Percentiles rank a stretch among this genome's conserved stretches.
Evolutionary conservation across 345 rosid species (phyloP).

Genomic region (Camelina laxa): DNA sequence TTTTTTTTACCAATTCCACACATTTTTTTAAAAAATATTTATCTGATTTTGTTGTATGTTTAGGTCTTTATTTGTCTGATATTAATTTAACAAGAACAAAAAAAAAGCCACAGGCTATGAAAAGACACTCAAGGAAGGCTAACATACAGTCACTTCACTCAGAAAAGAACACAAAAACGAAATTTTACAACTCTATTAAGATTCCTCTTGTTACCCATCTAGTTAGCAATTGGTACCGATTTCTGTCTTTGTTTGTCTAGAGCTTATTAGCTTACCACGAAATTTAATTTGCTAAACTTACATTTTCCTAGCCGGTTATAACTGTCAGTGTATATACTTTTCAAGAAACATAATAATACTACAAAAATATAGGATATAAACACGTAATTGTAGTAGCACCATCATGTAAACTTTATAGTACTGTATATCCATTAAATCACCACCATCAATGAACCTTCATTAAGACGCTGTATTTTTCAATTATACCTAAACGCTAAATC

Average conservation of each 20-base stretch:
- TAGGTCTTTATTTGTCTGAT: background rate
- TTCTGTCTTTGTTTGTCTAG: slow-evolving; percentile 6
- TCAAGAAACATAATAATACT: background rate
- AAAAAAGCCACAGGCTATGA: slow-evolving; percentile 16
- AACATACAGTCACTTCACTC: slow-evolving; percentile 39
- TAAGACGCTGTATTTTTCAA: slow-evolving; percentile 31
- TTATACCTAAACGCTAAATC: slow-evolving; percentile 20
- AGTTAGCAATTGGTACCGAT: slow-evolving; percentile 32
- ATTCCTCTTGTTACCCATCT: slow-evolving; percentile 39
- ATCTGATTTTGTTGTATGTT: slow-evolving; percentile 21
- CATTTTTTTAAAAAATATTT: background rate
- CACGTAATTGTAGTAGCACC: slow-evolving; percentile 18
- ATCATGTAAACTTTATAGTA: slow-evolving; percentile 3
- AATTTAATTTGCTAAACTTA: background rate
- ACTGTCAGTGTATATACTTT: slow-evolving; percentile 14
- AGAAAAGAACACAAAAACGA: background rate
- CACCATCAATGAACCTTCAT: slow-evolving; percentile 18
- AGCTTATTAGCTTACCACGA: background rate
- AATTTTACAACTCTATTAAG: slow-evolving; percentile 14
- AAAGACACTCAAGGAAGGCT: slow-evolving; percentile 36
- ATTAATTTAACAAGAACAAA: background rate
- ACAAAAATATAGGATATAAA: background rate
- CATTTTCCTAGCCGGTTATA: background rate
- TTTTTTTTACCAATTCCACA: slow-evolving; percentile 27
- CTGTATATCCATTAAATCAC: background rate